A percentile compares a stretch with the other conserved stretches of the same genome.
Evolutionary conservation across 441 rosid genomes (phyloP).

Genomic region (Manihot esculenta): DNA sequence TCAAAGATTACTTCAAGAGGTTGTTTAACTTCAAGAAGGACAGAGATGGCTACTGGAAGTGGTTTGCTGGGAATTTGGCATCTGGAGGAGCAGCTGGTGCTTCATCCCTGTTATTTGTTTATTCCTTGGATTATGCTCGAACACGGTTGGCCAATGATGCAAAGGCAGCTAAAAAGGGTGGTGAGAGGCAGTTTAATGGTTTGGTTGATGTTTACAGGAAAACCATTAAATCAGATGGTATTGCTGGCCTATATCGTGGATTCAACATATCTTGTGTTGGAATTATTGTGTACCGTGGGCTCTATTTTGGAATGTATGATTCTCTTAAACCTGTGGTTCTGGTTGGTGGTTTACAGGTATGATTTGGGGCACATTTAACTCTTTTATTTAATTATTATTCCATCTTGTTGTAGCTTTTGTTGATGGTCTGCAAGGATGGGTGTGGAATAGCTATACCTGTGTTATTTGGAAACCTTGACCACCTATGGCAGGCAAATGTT

Average conservation of each 20-base stretch:
- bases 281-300: conserved; percentile 80
- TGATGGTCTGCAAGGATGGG: not conserved
- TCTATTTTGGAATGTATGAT: conserved; percentile 93
- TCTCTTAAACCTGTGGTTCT: conserved; percentile 89
- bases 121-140: conserved; percentile 83
- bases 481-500: not conserved
- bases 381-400: not conserved
- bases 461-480: not conserved
- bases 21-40: conserved; percentile 94
- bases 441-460: not conserved
- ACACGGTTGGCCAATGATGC: conserved; percentile 93
- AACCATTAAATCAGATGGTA: conserved; percentile 76
- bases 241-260: conserved; percentile 90
- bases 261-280: conserved; percentile 85
- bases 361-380: too few relatives aligned
- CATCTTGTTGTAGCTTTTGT: not conserved
- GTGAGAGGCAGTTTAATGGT: conserved; percentile 91
- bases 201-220: conserved; percentile 82
- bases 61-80: conserved; percentile 97
- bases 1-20: conserved; percentile 89
- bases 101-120: conserved; percentile 83
- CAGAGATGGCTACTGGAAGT: conserved; percentile 89
- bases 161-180: conserved; percentile 83
- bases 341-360: conserved; percentile 66
- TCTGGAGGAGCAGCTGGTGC: conserved; percentile 99